Conservation (phyloP, 1,139 yeast genomes). For the Taphrina communis region DNA sequence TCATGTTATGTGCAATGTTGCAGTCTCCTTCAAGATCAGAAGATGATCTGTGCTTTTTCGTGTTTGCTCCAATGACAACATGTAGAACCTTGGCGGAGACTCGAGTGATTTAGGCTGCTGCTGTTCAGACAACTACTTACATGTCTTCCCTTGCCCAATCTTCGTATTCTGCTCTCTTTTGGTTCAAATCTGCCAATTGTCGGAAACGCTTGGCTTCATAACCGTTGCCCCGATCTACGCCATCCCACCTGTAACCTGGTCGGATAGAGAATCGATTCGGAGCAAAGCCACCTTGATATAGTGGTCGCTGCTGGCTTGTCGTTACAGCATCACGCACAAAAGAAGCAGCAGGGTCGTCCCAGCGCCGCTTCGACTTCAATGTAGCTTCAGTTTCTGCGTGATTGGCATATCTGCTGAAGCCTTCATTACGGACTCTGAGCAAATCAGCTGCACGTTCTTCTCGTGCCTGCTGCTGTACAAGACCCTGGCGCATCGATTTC, state of each 20-base stretch:
- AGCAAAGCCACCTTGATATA: constrained; percentile 61
- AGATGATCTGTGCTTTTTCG: neutral
- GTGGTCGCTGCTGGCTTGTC: constrained; percentile 47
- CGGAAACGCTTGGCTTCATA: constrained; percentile 72
- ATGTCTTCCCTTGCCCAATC: constrained; percentile 42
- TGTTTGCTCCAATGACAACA: neutral
- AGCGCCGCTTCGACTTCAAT: constrained; percentile 53
- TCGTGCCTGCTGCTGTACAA: constrained; percentile 54
- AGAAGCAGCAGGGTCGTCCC: constrained; percentile 72
- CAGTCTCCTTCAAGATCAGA: neutral
- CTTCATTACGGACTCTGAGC: constrained; percentile 50
- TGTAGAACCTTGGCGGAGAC: too few relatives aligned
- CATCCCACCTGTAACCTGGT: constrained; percentile 93
- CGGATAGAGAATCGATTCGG: constrained; percentile 74
- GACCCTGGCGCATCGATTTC: constrained; percentile 56
- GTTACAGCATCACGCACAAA: constrained; percentile 51
- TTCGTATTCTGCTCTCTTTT: constrained; percentile 23
- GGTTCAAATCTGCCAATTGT: constrained; percentile 57
- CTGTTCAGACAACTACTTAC: neutral
- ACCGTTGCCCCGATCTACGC: constrained; percentile 89
- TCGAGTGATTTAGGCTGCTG: too few relatives aligned
- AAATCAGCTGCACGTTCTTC: constrained; percentile 50
- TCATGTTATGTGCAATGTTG: too few relatives aligned
- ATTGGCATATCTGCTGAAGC: constrained; percentile 52
- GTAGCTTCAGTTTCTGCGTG: constrained; percentile 55